Evolutionary conservation across 768 basidiomycete genomes (phyloP).

Genomic region (Amanita phalloides): DNA sequence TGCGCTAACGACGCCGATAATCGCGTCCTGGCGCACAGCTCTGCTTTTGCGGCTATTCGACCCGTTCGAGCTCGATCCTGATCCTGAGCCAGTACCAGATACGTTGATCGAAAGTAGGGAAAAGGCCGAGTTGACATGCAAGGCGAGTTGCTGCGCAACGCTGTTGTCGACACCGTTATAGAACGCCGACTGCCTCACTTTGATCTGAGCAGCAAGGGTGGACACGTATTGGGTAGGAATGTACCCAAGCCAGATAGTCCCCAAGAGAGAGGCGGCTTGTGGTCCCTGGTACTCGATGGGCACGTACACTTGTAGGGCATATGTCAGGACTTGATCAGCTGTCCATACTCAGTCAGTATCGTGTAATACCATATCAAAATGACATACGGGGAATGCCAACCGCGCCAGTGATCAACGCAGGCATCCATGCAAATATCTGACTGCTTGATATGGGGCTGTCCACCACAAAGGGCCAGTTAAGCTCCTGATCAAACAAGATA

Average conservation of each 20-base stretch:
- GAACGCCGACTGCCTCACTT: conserved; percentile 46
- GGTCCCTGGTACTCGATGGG: conserved; percentile 44
- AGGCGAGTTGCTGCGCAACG: conserved; percentile 48
- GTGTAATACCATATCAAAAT: conserved; percentile 6
- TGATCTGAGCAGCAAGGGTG: conserved; percentile 55
- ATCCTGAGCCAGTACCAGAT: conserved; percentile 9
- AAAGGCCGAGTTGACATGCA: conserved; percentile 61
- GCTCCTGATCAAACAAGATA: conserved; percentile 43
- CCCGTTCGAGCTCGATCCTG: conserved; percentile 12
- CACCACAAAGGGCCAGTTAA: conserved; percentile 69
- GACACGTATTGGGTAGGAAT: conserved; percentile 48
- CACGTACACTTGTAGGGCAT: conserved; percentile 60
- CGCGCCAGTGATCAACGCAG: conserved; percentile 26
- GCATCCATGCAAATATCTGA: conserved; percentile 72
- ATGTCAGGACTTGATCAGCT: conserved; percentile 27
- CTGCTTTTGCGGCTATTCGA: conserved; percentile 17
- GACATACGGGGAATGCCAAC: conserved; percentile 20
- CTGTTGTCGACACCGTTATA: conserved; percentile 39
- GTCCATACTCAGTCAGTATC: conserved; percentile 6
- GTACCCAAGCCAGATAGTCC: conserved; percentile 65
- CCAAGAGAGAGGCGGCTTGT: conserved; percentile 36
- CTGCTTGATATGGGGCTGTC: conserved; percentile 42
- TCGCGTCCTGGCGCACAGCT: conserved; percentile 60
- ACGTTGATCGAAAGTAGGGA: conserved; percentile 37
- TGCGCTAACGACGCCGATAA: conserved; percentile 86